Evolutionary conservation across 108 stramenopile genomes (phyloP).

Genomic region (Cyclotella choctawhatcheeana): DNA sequence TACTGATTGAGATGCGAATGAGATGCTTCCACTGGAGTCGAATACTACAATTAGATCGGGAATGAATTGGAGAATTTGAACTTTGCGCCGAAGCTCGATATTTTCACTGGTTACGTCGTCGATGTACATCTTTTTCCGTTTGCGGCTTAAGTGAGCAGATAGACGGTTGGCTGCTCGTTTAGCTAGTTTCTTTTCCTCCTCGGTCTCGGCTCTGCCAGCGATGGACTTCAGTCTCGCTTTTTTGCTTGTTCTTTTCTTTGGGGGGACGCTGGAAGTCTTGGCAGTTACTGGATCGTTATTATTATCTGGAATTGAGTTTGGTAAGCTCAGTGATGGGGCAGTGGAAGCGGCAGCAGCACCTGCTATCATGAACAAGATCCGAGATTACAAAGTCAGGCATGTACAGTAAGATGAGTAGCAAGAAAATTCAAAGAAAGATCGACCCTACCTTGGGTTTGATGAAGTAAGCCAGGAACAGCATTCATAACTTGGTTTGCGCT

Average conservation of each 20-base stretch:
- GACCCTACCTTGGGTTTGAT: not conserved
- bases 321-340: not conserved
- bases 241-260: slow-evolving; percentile 5
- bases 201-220: no score
- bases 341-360: slow-evolving; percentile 3
- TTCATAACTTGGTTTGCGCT: not conserved
- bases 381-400: not conserved
- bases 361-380: not conserved
- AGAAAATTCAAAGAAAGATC: not conserved
- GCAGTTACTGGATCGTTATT: not conserved
- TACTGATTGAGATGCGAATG: slow-evolving; percentile 78
- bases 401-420: not conserved
- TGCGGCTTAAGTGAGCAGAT: slow-evolving; percentile 92
- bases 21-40: slow-evolving; percentile 77
- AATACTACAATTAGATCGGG: slow-evolving; percentile 88
- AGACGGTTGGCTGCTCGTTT: slow-evolving; percentile 87
- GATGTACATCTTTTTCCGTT: slow-evolving; percentile 93
- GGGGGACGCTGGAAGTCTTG: not conserved
- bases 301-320: not conserved
- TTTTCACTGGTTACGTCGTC: slow-evolving; percentile 93
- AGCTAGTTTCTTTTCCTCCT: slow-evolving; percentile 76
- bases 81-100: slow-evolving; percentile 76
- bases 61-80: slow-evolving; percentile 79
- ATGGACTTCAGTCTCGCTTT: slow-evolving; percentile 4
- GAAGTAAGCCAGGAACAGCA: not conserved